phyloP scores from a whole-genome alignment of 2,329 filamentous ascomycete genomes.

The Fusarium humuli region DNA sequence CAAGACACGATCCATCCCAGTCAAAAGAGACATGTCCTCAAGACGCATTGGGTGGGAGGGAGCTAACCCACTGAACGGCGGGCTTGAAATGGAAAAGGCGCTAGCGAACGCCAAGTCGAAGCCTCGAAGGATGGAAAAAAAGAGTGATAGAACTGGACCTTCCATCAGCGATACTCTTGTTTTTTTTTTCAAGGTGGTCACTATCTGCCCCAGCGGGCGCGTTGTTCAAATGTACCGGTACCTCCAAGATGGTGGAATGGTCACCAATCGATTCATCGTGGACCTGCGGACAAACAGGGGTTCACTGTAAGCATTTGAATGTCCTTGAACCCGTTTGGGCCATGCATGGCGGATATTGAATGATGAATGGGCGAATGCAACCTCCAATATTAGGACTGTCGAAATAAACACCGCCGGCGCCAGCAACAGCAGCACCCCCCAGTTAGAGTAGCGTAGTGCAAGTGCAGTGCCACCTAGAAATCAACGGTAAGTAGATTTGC shows the following conservation, averaged over 20 bases:
- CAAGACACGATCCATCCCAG: slow-evolving; percentile 1
- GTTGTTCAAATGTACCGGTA: slow-evolving; percentile 38
- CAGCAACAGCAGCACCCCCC: slow-evolving; percentile 14
- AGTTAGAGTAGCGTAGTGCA: slow-evolving; percentile 5
- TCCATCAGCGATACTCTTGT: slow-evolving; percentile 3
- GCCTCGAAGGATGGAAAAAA: slow-evolving; percentile 44
- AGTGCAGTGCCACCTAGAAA: slow-evolving; percentile 37
- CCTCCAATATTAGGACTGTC: slow-evolving; percentile 32
- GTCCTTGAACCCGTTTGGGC: slow-evolving; percentile 43
- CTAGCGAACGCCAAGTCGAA: slow-evolving; percentile 44
- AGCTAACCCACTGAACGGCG: slow-evolving; percentile 36
- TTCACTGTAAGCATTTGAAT: slow-evolving; percentile 38
- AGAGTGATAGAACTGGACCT: slow-evolving; percentile 37
- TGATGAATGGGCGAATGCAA: slow-evolving; percentile 34
- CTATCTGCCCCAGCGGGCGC: slow-evolving; percentile 9
- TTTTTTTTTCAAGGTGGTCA: slow-evolving; percentile 19
- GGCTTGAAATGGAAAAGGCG: slow-evolving; percentile 40
- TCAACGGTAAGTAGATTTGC: slow-evolving; percentile 41
- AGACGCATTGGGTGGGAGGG: slow-evolving; percentile 14
- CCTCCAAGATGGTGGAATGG: slow-evolving; percentile 35
- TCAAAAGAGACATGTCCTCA: not conserved
- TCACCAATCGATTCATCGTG: slow-evolving; percentile 44
- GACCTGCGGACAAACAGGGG: slow-evolving; percentile 46
- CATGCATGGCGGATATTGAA: slow-evolving; percentile 38
- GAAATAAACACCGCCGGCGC: slow-evolving; percentile 32